Evolutionary conservation across 1,284 basidiomycete species (phyloP).

Genomic region (Xanthoconium separans): DNA sequence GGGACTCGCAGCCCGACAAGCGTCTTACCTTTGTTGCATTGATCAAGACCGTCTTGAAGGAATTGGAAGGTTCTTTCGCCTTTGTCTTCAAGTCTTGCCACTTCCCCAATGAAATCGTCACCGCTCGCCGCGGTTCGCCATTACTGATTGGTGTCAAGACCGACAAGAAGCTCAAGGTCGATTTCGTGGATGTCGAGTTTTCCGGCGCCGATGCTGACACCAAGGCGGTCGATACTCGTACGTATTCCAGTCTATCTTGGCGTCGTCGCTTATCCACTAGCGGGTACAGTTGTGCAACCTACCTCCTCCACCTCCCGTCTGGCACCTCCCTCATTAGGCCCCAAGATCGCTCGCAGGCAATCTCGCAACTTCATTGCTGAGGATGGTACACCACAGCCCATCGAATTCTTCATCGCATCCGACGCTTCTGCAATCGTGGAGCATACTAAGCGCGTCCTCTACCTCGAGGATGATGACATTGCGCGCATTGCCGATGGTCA

Average conservation of each 20-base stretch:
- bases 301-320: slow-evolving; percentile 63
- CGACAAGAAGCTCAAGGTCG: slow-evolving; percentile 99
- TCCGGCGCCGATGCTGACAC: slow-evolving; percentile 69
- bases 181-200: slow-evolving; percentile 99
- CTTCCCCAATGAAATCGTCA: slow-evolving; percentile 96
- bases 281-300: slow-evolving; percentile 46
- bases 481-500: slow-evolving; percentile 97
- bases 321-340: slow-evolving; percentile 68
- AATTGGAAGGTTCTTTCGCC: slow-evolving; percentile 99
- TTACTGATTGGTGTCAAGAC: slow-evolving; percentile 99
- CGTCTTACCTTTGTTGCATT: slow-evolving; percentile 88
- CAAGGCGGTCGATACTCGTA: slow-evolving; percentile 55
- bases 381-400: slow-evolving; percentile 97
- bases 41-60: slow-evolving; percentile 95
- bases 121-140: slow-evolving; percentile 95
- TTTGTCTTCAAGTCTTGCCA: slow-evolving; percentile 99
- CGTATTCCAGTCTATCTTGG: slow-evolving; percentile 31
- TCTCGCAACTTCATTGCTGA: slow-evolving; percentile 99
- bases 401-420: slow-evolving; percentile 99
- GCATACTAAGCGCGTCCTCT: slow-evolving; percentile 98
- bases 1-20: slow-evolving; percentile 90
- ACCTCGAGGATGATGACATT: slow-evolving; percentile 99
- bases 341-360: slow-evolving; percentile 92
- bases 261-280: slow-evolving; percentile 14
- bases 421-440: slow-evolving; percentile 97